A percentile compares a stretch with the other conserved stretches of the same genome.
phyloP scores from a whole-genome alignment of 2,329 filamentous ascomycete genomes.

The Aspergillus fumigatiaffinis region DNA sequence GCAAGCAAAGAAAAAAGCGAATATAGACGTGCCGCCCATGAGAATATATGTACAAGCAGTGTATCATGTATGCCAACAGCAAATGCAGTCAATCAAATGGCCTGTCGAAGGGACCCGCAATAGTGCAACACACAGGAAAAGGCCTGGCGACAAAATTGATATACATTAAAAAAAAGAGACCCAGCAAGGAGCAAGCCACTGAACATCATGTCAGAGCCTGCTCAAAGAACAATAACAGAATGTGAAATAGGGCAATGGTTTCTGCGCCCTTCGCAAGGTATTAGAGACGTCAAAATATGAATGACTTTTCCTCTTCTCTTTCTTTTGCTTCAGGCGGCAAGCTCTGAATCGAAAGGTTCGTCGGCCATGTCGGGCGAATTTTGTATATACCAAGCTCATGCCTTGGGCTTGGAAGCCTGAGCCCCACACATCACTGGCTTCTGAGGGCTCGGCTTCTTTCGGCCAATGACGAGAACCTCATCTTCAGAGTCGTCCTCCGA shows the following conservation, averaged over 20 bases:
- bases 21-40: constrained; percentile 21
- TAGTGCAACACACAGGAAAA: constrained; percentile 1
- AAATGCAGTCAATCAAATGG: constrained; percentile 13
- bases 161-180: constrained; percentile 3
- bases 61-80: constrained; percentile 22
- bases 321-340: neutral
- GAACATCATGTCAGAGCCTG: neutral
- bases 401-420: constrained; percentile 6
- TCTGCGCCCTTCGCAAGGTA: neutral
- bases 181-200: neutral
- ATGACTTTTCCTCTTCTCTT: neutral
- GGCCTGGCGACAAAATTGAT: neutral
- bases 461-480: constrained; percentile 40
- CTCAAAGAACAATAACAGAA: constrained; percentile 4
- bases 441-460: constrained; percentile 26
- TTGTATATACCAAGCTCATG: neutral
- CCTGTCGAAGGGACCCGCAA: constrained; percentile 9
- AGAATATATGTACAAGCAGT: constrained; percentile 35
- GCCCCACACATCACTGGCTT: constrained; percentile 15
- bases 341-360: neutral
- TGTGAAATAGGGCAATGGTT: neutral
- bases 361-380: neutral
- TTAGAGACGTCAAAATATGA: neutral
- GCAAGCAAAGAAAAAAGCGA: constrained; percentile 7
- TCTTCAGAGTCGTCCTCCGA: constrained; percentile 40